A percentile compares a stretch with the other conserved stretches of the same genome.
Conservation (phyloP, 306 rosid species). For the Glycine soja region DNA sequence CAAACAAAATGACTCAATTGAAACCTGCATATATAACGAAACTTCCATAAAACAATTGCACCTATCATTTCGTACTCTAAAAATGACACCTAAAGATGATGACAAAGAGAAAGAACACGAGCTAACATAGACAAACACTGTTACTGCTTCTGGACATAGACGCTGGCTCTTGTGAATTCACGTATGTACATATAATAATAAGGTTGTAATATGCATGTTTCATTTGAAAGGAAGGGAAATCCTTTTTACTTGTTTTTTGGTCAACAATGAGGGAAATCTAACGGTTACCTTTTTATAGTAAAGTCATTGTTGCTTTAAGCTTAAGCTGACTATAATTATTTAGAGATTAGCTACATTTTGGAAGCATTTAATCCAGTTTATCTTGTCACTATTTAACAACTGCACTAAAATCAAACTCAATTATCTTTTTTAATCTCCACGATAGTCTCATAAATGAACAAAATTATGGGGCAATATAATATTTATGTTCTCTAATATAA, state of each 20-base stretch:
- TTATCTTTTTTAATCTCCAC: background rate
- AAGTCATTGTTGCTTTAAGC: slow-evolving; percentile 40
- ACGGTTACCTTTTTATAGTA: background rate
- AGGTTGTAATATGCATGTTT: background rate
- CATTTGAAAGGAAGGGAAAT: too few relatives aligned
- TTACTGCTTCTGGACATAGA: slow-evolving; percentile 2
- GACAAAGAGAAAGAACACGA: slow-evolving; percentile 36
- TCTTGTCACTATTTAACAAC: slow-evolving; percentile 41
- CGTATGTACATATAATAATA: background rate
- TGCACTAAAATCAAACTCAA: slow-evolving; percentile 9
- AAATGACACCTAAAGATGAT: slow-evolving; percentile 25
- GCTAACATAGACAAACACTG: slow-evolving; percentile 26
- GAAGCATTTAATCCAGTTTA: slow-evolving; percentile 14
- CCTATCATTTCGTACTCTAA: slow-evolving; percentile 16
- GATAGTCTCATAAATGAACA: background rate
- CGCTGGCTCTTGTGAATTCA: slow-evolving; percentile 13
- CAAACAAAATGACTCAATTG: background rate
- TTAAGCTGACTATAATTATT: slow-evolving; percentile 40
- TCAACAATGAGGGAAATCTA: background rate
- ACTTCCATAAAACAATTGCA: slow-evolving; percentile 55
- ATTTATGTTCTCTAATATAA: background rate
- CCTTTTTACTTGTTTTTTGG: background rate
- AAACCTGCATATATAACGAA: slow-evolving; percentile 47
- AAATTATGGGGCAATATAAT: background rate
- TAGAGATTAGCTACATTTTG: slow-evolving; percentile 20